Evolutionary conservation across 257 asterid genomes (phyloP).

Genomic region (Scutellaria galericulata): DNA sequence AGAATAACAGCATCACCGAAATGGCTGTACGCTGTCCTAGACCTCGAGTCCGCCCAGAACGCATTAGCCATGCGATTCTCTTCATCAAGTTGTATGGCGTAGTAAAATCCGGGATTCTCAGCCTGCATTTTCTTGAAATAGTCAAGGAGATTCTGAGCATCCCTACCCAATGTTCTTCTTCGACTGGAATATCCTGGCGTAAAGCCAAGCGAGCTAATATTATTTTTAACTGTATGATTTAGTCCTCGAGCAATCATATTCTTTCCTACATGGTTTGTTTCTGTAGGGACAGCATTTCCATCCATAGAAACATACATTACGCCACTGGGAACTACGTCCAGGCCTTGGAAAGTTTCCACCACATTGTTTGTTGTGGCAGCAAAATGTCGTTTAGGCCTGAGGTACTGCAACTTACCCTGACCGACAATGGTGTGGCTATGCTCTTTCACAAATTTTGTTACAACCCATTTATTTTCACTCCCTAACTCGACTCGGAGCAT

Average conservation of each 20-base stretch:
- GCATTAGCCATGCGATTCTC: conserved; percentile 87
- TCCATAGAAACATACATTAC: conserved; percentile 74
- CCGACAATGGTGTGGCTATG: conserved; percentile 58
- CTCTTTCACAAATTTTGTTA: conserved; percentile 68
- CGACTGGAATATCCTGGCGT: conserved; percentile 46
- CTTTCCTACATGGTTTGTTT: conserved; percentile 49
- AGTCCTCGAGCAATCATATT: conserved; percentile 44
- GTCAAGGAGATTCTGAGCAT: conserved; percentile 86
- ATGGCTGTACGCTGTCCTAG: conserved; percentile 81
- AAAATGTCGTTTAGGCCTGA: conserved; percentile 62
- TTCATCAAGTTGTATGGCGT: conserved; percentile 91
- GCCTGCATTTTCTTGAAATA: conserved; percentile 96
- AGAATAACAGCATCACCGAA: conserved; percentile 86
- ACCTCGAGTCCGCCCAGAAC: conserved; percentile 93
- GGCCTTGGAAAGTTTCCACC: conserved; percentile 50
- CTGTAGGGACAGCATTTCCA: conserved; percentile 53
- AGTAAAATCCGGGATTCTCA: conserved; percentile 89
- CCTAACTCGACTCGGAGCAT: conserved; percentile 68
- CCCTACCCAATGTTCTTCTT: conserved; percentile 71
- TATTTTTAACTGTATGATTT: conserved; percentile 43
- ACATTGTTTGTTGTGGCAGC: conserved; percentile 54
- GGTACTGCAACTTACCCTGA: conserved; percentile 55
- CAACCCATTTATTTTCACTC: conserved; percentile 65
- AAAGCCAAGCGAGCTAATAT: conserved; percentile 40
- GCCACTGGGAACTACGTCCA: conserved; percentile 71